A percentile compares a stretch with the other conserved stretches of the same genome.
Conservation (phyloP, 2,329 filamentous ascomycete genomes). For the Ophiocordyceps camponoti-saundersi region DNA sequence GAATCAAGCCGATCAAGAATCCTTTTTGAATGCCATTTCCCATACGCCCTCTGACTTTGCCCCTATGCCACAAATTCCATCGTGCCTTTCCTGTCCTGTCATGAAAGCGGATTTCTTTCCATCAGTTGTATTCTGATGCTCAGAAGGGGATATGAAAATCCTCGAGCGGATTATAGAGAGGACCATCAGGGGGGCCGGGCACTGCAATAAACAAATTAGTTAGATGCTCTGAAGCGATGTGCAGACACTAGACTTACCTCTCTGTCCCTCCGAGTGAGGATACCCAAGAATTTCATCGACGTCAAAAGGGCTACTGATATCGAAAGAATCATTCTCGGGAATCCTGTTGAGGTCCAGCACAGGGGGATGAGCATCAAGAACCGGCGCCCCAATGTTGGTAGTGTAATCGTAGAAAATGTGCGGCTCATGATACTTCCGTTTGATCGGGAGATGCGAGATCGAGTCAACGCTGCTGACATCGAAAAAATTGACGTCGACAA, state of each 20-base stretch:
- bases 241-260: constrained; percentile 2
- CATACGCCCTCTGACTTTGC: too few species aligned
- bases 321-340: constrained; percentile 6
- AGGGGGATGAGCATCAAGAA: neutral
- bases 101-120: neutral
- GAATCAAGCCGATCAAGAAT: too few species aligned
- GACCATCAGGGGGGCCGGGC: neutral
- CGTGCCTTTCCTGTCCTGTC: too few species aligned
- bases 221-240: neutral
- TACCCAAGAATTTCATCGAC: constrained; percentile 6
- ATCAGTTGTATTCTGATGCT: neutral
- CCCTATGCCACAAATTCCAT: too few species aligned
- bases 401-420: constrained; percentile 4
- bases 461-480: constrained; percentile 5
- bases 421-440: constrained; percentile 4
- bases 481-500: constrained; percentile 3
- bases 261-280: constrained; percentile 4
- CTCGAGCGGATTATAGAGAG: neutral
- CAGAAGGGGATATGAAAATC: constrained; percentile 1
- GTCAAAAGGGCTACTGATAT: constrained; percentile 9
- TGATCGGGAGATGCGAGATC: constrained; percentile 5
- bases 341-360: constrained; percentile 5
- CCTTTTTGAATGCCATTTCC: too few species aligned
- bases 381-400: constrained; percentile 1
- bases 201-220: neutral